Evolutionary conservation across 805 yeast species (phyloP).

Genomic region (Nakazawaea peltata): DNA sequence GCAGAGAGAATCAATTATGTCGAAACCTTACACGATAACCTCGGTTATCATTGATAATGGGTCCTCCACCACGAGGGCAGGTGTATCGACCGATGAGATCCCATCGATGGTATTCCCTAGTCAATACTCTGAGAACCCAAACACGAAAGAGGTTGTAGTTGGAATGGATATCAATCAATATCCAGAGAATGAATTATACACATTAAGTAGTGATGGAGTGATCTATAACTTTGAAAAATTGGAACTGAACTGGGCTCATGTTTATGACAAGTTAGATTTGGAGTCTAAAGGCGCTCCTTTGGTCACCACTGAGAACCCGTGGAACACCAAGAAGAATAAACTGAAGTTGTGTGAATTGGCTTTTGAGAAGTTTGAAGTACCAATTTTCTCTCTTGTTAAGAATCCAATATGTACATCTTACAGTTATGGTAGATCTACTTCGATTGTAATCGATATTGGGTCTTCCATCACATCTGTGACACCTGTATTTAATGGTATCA

Average conservation of each 20-base stretch:
- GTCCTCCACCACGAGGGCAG: conserved; percentile 57
- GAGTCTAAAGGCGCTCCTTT: conserved; percentile 59
- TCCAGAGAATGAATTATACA: conserved; percentile 43
- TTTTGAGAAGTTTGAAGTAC: conserved; percentile 67
- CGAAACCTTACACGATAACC: conserved; percentile 30
- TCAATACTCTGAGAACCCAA: conserved; percentile 35
- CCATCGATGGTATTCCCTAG: conserved; percentile 56
- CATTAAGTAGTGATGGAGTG: conserved; percentile 54
- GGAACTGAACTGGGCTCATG: conserved; percentile 58
- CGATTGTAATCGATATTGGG: conserved; percentile 78
- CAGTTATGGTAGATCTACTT: conserved; percentile 70
- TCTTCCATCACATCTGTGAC: conserved; percentile 62
- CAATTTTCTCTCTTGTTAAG: conserved; percentile 67
- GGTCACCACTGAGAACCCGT: conserved; percentile 45
- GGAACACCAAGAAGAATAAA: conserved; percentile 59
- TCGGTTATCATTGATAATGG: conserved; percentile 69
- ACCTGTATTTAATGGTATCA: conserved; percentile 69
- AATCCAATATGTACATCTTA: conserved; percentile 72
- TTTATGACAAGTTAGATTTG: conserved; percentile 45
- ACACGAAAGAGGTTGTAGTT: conserved; percentile 27
- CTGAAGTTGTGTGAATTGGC: conserved; percentile 59
- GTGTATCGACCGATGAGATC: conserved; percentile 55
- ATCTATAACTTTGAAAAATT: conserved; percentile 70
- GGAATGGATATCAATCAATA: conserved; percentile 41
- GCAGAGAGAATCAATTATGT: conserved; percentile 1